Conservation (phyloP, 139 green algal genomes). For the Spirogloea muscicola region DNA sequence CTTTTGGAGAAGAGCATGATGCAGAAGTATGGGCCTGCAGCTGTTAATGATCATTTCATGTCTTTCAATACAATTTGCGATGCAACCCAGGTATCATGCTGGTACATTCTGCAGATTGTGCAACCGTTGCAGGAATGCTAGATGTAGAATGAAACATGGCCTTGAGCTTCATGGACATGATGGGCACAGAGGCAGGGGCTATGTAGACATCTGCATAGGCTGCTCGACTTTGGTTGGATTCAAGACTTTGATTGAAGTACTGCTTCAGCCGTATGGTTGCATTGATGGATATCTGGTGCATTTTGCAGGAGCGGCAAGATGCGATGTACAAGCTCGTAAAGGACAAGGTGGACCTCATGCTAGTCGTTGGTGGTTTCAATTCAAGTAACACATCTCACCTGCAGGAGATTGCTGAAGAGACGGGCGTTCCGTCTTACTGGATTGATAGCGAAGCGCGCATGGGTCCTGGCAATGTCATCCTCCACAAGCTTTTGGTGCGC, state of each 20-base stretch:
- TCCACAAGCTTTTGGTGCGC: constrained; percentile 34
- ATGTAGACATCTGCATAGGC: no score
- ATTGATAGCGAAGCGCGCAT: constrained; percentile 79
- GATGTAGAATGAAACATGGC: no score
- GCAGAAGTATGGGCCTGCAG: constrained; percentile 83
- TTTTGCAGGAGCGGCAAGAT: constrained; percentile 86
- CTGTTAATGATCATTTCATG: constrained; percentile 90
- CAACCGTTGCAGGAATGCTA: no score
- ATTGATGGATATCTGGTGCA: background rate
- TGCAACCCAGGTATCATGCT: constrained; percentile 85
- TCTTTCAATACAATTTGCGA: constrained; percentile 99
- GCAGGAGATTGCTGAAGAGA: constrained; percentile 89
- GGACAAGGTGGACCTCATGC: constrained; percentile 82
- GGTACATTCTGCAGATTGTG: no score
- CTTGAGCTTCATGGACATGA: no score
- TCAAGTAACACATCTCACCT: constrained; percentile 95
- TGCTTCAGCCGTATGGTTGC: background rate
- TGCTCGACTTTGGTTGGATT: background rate
- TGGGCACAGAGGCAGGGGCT: no score
- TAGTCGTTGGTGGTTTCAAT: constrained; percentile 99
- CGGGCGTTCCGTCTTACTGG: constrained; percentile 89
- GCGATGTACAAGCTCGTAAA: constrained; percentile 85
- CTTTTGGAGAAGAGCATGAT: constrained; percentile 95
- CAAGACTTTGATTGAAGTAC: background rate
- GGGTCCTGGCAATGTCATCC: constrained; percentile 75